phyloP scores from a whole-genome alignment of 306 rosid genomes.

The Macrotyloma uniflorum region DNA sequence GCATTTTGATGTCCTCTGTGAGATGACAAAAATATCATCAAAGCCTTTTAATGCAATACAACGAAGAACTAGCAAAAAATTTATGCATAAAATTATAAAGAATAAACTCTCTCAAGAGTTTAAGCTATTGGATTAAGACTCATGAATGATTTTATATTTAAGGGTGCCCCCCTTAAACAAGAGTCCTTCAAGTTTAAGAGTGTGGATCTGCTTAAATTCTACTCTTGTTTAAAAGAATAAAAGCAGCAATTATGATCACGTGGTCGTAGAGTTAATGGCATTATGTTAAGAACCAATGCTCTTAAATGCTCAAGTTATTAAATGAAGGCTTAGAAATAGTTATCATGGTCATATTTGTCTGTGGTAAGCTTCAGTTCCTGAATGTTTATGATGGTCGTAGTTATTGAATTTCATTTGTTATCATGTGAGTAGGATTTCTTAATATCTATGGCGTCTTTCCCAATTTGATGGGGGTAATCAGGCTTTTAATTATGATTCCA shows the following conservation, averaged over 20 bases:
- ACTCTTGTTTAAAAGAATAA: not conserved
- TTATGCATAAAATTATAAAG: not conserved
- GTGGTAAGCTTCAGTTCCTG: not conserved
- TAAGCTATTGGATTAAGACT: not conserved
- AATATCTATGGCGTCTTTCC: not conserved
- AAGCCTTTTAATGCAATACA: not conserved
- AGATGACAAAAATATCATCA: not conserved
- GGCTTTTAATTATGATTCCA: not conserved
- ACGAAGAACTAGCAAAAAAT: not conserved
- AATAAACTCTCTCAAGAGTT: not conserved
- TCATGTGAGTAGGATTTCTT: not conserved
- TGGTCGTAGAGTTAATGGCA: not conserved
- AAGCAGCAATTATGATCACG: not conserved
- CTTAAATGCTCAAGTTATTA: not conserved
- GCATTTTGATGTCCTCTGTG: not conserved
- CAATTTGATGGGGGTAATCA: not conserved
- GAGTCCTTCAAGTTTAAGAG: not conserved
- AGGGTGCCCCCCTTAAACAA: not conserved
- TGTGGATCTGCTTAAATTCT: not conserved
- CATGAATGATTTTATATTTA: not conserved
- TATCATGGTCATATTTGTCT: no score
- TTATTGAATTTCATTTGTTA: constrained; percentile 26
- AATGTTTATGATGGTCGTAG: not conserved
- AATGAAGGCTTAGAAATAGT: not conserved
- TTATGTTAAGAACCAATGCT: not conserved